phyloP scores from a whole-genome alignment of 2,329 filamentous ascomycete genomes.

The Ascochyta viciae-villosae region DNA sequence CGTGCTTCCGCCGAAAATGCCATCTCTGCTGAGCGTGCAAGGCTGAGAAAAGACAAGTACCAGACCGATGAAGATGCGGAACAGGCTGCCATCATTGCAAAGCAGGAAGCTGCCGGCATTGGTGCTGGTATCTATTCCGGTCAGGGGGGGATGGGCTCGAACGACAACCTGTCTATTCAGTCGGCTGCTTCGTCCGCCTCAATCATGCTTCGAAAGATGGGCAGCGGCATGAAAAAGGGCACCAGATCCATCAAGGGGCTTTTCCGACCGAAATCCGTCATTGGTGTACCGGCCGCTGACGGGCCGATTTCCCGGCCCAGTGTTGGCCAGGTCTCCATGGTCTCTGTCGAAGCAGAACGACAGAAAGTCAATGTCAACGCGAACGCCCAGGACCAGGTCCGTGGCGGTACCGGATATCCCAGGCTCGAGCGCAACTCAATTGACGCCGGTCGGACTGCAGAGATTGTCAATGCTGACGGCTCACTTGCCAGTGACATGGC shows the following conservation, averaged over 20 bases:
- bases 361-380: conserved; percentile 81
- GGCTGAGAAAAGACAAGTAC: conserved; percentile 58
- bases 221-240: conserved; percentile 95
- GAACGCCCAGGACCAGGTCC: conserved; percentile 70
- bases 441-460: conserved; percentile 65
- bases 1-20: conserved; percentile 73
- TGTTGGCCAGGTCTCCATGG: conserved; percentile 88
- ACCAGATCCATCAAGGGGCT: conserved; percentile 89
- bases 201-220: conserved; percentile 98
- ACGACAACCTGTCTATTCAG: conserved; percentile 91
- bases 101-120: conserved; percentile 90
- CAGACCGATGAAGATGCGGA: conserved; percentile 80
- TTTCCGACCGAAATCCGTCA: conserved; percentile 91
- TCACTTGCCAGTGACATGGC: conserved; percentile 57
- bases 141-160: conserved; percentile 87
- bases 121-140: conserved; percentile 94
- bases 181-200: conserved; percentile 90
- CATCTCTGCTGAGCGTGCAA: conserved; percentile 57
- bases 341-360: conserved; percentile 92
- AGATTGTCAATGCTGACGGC: conserved; percentile 46
- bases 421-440: conserved; percentile 83
- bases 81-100: conserved; percentile 87
- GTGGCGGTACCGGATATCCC: conserved; percentile 81
- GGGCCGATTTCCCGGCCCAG: conserved; percentile 69
- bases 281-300: conserved; percentile 78